Base-by-base conservation (phyloP, 208 protist genomes). In the Acanthamoeba royreba region DNA sequence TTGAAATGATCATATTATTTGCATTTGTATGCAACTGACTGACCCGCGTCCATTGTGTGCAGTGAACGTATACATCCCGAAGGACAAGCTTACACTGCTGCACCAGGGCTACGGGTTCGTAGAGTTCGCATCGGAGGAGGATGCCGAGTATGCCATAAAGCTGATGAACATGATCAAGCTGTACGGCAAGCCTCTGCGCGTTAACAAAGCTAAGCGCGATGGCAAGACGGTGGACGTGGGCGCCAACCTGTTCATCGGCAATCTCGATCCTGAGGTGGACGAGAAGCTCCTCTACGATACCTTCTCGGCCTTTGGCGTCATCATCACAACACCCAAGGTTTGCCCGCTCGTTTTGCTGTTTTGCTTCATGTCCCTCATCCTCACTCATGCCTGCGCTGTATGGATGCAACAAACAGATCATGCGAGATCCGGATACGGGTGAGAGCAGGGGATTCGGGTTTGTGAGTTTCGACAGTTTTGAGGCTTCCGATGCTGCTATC, bases 181-280 rank as follows among this genome's bases (percentile, higher is more conserved):
- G 31, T 98, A 97, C 91, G 98, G 98, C 52, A 97, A 97, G 95
- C 97, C 97, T 46, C 96, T 99, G 19, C 95, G 95, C 49, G 69
- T 99, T 13, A 98, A 98, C 77, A 96, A 96, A 31, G 96, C 94
- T 19, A 43, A 52, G 46, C 33, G 58, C 31, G 58, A 92, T 22
- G 52, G 61, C 47, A 61, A 95, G 63, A 96, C 94, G 63, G 47
- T 94, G 46, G 98, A 98, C 92, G 91, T 99, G 81, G 98, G 98
- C 11, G 98, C 98, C 0, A 99, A 99, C 93, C 90, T 99, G 4
- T 99, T 99, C 94, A 94, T 99, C 66, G 98, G 98, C 89, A 98
- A 98, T 93, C 94, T 99, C 2, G 98, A 96, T 90, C 47, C 95
- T 33, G 97, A 98, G 45, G 97, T 99, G 11, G 98, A 98, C 92